Evolutionary conservation across 768 basidiomycete genomes (phyloP), one percentile per base, ranked within the genome.

Genomic region (Serendipita sp.): DNA sequence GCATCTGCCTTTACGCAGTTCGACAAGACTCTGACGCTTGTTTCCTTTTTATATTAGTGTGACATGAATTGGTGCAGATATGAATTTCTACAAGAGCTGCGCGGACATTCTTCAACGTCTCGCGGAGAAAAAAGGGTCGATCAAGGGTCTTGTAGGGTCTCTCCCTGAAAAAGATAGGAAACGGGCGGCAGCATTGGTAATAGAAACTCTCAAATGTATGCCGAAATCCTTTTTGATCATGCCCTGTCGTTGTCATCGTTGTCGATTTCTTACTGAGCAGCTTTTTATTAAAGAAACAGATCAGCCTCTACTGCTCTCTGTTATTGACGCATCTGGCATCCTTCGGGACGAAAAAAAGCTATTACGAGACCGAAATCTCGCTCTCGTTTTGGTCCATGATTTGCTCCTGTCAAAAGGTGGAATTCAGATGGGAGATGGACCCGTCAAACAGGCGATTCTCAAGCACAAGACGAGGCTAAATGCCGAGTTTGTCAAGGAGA

Each of bases 1-100:
- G 61, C 63, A 68, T 42, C 42, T 11, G 42, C 20, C 42, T 42
- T 42, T 42, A 42, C 42, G n/a, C n/a, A n/a, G 13, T 42, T 20
- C 42, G 20, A 42, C 42, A 11, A 2, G 20, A 7, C n/a, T 48
- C 45, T 48, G 45, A 48, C 26, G 26, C n/a, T n/a, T n/a, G n/a
- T 48, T 28, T 48, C 45, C 2, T n/a, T 5, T 5, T 14, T 38
- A 14, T 7, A 9, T 48, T 48, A 48, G 45, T 28, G 45, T 38
- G 34, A 5, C n/a, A 48, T 48, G 45, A 48, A n/a, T 38, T 38
- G 42, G 20, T 20, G n/a, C 26, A n/a, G n/a, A 7, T n/a, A 95
- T 96, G 93, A 94, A 94, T 77, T 93, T 95, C 76, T 96, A 96
- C 76, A 91, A 91, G 76, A 85, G 90, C 72, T 90, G 91, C 66